phyloP scores from a whole-genome alignment of 2,329 filamentous ascomycete species.

The Periconia digitata region DNA sequence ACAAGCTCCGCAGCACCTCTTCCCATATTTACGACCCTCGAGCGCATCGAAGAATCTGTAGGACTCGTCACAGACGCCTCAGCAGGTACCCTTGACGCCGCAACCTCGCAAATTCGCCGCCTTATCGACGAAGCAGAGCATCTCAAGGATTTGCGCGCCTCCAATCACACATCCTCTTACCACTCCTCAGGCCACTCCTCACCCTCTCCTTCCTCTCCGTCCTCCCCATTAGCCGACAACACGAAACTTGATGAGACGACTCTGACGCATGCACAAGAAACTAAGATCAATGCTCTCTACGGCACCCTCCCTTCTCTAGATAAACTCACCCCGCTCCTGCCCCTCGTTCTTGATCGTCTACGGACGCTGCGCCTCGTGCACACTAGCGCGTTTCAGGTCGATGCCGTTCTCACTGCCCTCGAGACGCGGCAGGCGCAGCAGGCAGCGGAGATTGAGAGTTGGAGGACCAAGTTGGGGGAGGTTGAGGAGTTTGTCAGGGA shows the following conservation, averaged over 20 bases:
- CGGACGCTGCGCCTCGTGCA: constrained; percentile 83
- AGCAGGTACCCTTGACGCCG: constrained; percentile 71
- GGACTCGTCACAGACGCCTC: constrained; percentile 72
- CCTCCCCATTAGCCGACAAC: constrained; percentile 5
- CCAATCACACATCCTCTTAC: no score
- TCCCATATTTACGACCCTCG: constrained; percentile 80
- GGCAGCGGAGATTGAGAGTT: constrained; percentile 79
- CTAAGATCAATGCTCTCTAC: constrained; percentile 91
- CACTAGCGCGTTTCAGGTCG: constrained; percentile 79
- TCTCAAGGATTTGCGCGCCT: constrained; percentile 57
- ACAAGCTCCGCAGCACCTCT: constrained; percentile 51
- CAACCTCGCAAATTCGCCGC: constrained; percentile 69
- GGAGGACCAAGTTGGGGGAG: constrained; percentile 77
- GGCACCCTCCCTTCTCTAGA: constrained; percentile 87
- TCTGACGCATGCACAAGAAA: constrained; percentile 62
- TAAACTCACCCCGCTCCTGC: constrained; percentile 78
- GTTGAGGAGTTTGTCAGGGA: constrained; percentile 75
- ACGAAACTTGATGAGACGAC: no score
- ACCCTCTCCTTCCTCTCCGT: background rate
- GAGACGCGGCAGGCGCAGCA: constrained; percentile 82
- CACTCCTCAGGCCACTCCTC: constrained; percentile 9
- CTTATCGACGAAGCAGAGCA: constrained; percentile 72
- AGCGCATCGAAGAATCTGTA: constrained; percentile 79
- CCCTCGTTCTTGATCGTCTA: constrained; percentile 80
- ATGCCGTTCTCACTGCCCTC: constrained; percentile 73